Evolutionary conservation across 1,284 basidiomycete species (phyloP), one percentile per base, ranked within the genome.

Genomic region (Porphyrellus sp.): DNA sequence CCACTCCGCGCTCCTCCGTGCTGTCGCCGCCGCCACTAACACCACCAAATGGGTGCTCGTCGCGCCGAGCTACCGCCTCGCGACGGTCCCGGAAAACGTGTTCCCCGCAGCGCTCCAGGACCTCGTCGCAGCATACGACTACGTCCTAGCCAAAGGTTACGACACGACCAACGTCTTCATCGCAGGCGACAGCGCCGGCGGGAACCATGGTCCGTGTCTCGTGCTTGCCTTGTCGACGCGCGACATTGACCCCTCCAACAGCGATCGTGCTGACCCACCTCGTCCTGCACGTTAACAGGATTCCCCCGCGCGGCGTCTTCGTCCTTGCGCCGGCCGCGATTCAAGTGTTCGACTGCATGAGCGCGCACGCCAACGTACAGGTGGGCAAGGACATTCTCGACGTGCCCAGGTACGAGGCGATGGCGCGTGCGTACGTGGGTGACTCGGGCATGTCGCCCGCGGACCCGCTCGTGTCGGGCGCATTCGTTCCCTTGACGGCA

Each of bases 101-200:
- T 69, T 69, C 16, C 65, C 65, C 1, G 67, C 54, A 0, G 63
- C 51, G 0, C 38, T 69, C 2, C 63, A 69, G 39, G 63, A 65
- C 42, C 0, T 65, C 9, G 25, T 59, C 0, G 55, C 63, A 2
- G 62, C 63, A 5, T 69, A 69, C 27, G 62, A 66, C 34, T 31
- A 64, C 20, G 33, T 69, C 15, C 48, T 68, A 24, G 23, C n/a
- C 3, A 52, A 56, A 45, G 65, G 63, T 9, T 66, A 64, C 44
- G n/a, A n/a, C n/a, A n/a, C n/a, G n/a, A n/a, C n/a, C n/a, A n/a
- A n/a, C n/a, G 27, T 61, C 12, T 18, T 52, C 31, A 15, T 65
- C n/a, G 55, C 50, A 0, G 64, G 64, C 1, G 65, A 69, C 42
- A 69, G 63, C 16, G 61, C 63, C 2, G 67, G 65, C 0, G 63